Percentiles rank a stretch among this genome's conserved stretches.
These are phyloP conservation scores for Eimeria mitis DNA, from an alignment of 169 alveolate species.

Conservation along the genomic window DNA sequence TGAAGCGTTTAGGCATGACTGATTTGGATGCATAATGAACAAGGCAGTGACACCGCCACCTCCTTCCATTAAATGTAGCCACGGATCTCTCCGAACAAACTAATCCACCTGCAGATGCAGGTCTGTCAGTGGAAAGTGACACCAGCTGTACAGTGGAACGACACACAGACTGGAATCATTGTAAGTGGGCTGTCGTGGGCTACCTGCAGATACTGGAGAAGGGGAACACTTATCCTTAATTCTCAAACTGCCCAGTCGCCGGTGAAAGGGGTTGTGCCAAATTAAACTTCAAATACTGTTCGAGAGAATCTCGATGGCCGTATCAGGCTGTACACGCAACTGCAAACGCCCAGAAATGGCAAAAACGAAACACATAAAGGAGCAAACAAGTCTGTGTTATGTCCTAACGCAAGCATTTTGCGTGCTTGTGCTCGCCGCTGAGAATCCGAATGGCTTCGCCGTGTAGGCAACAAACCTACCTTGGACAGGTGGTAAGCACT, in stretches of 20 bases:
- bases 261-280: neutral
- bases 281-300: neutral
- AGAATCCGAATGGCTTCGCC: neutral
- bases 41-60: neutral
- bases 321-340: neutral
- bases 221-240: neutral
- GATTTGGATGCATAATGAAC: neutral
- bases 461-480: neutral
- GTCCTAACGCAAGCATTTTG: neutral
- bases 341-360: neutral
- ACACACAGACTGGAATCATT: neutral
- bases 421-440: neutral
- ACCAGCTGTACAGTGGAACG: neutral
- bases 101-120: neutral
- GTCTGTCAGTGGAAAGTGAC: neutral
- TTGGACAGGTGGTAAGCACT: neutral
- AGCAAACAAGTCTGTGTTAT: neutral
- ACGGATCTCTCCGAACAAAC: neutral
- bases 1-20: neutral
- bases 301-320: neutral
- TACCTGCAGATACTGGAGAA: neutral
- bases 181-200: neutral
- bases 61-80: neutral
- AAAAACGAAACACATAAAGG: neutral
- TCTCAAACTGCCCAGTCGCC: neutral